Conservation (phyloP, 257 asterid species). For the Solanum corneliomulleri region DNA sequence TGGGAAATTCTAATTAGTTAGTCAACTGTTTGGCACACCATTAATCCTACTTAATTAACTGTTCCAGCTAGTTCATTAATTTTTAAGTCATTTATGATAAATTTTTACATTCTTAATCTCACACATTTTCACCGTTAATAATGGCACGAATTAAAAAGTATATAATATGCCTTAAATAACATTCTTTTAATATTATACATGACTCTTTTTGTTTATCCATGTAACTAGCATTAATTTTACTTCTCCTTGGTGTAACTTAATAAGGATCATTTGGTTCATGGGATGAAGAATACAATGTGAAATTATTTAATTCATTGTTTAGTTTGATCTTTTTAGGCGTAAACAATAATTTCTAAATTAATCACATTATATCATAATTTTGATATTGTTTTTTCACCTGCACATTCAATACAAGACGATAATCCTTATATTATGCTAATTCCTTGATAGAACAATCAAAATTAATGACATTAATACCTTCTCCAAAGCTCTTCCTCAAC, state of each 20-base stretch:
- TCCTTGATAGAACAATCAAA: background rate
- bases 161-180: background rate
- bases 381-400: background rate
- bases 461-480: background rate
- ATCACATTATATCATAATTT: background rate
- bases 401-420: background rate
- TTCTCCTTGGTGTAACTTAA: background rate
- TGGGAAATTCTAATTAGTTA: background rate
- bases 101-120: background rate
- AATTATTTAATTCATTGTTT: background rate
- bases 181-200: no score
- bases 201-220: background rate
- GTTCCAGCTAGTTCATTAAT: background rate
- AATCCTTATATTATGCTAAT: background rate
- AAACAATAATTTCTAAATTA: no score
- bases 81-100: background rate
- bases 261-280: background rate
- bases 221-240: background rate
- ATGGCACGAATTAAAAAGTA: no score
- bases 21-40: background rate
- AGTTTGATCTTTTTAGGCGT: no score
- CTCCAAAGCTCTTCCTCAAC: background rate
- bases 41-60: background rate
- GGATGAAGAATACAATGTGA: background rate
- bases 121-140: no score